Evolutionary conservation across 192 early-diverging fungal species (phyloP), one percentile per base, ranked within the genome.

Genomic region (Podila verticillata): DNA sequence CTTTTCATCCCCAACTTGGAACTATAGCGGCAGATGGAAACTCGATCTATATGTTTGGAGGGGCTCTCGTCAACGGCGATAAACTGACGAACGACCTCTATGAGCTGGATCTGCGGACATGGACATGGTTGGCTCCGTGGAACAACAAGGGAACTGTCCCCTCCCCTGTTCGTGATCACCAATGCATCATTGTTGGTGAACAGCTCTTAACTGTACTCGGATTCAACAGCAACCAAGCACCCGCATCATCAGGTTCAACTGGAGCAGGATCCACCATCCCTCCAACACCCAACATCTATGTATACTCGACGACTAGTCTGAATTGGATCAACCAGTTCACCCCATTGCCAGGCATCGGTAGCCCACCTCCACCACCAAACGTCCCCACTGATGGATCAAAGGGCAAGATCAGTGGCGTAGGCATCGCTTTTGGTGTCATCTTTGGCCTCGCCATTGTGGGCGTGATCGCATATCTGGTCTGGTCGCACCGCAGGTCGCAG

Each of bases 11-110:
- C 15, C 15, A 10, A 22, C 20, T 17, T n/a, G 39, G 15, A 44
- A 44, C 19, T 26, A 7, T 57, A 78, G 75, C 75, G 1, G n/a
- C 75, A 5, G 75, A 78, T 57, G 75, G 75, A 32, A 70, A 68
- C 48, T 70, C 68, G 10, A 51, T 70, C 15, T 66, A 48, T 36
- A 78, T 78, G 75, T 78, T 70, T 66, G 75, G 75, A 51, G 75
- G 75, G 17, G 44, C 75, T 17, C 47, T 78, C 9, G 64, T 48
- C 7, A 13, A 32, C 4, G 61, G 20, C 28, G 68, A 78, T 48
- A 70, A 34, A 28, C 2, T 57, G 47, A 70, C 68, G 17, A 78
- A 70, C 63, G 68, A 66, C 36, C 51, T 78, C 12, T 78, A 30
- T 62, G 57, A 63, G 20, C 57, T 78, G 8, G 57, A 78, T 10